Conservation (phyloP, 176 grass and related monocot genomes). For the Oryza nivara region DNA sequence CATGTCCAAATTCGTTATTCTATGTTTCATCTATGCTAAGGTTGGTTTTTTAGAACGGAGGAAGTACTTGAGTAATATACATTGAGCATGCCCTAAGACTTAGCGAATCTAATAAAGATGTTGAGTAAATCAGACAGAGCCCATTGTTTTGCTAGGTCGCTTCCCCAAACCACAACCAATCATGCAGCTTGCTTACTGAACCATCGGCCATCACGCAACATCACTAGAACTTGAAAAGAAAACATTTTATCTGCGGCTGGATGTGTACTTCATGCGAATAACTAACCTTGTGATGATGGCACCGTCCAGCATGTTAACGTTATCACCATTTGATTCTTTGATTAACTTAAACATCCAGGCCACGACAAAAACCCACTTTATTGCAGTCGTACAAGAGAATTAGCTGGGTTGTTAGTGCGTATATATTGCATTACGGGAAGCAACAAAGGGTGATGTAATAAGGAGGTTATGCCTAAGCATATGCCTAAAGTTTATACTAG, state of each 20-base stretch:
- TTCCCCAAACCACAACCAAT: conserved; percentile 34
- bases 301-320: conserved; percentile 31
- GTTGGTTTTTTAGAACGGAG: too few relatives aligned
- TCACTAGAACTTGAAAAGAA: conserved; percentile 17
- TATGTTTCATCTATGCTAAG: too few relatives aligned
- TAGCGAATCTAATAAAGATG: background rate
- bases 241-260: conserved; percentile 17
- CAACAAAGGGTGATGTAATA: conserved; percentile 11
- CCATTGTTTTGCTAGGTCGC: conserved; percentile 26
- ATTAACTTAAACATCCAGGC: background rate
- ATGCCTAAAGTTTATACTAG: conserved; percentile 33
- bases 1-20: too few relatives aligned
- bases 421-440: background rate
- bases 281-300: conserved; percentile 22
- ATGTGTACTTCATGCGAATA: conserved; percentile 26
- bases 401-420: background rate
- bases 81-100: too few relatives aligned
- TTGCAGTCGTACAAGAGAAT: background rate
- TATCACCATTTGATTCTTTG: conserved; percentile 30
- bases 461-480: conserved; percentile 16
- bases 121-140: background rate
- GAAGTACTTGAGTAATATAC: too few relatives aligned
- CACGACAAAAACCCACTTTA: conserved; percentile 50
- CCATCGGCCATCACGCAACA: conserved; percentile 14
- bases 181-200: conserved; percentile 18